A percentile compares a stretch with the other conserved stretches of the same genome.
phyloP scores from a whole-genome alignment of 1,284 basidiomycete species.

The Ustilago cynodontis region DNA sequence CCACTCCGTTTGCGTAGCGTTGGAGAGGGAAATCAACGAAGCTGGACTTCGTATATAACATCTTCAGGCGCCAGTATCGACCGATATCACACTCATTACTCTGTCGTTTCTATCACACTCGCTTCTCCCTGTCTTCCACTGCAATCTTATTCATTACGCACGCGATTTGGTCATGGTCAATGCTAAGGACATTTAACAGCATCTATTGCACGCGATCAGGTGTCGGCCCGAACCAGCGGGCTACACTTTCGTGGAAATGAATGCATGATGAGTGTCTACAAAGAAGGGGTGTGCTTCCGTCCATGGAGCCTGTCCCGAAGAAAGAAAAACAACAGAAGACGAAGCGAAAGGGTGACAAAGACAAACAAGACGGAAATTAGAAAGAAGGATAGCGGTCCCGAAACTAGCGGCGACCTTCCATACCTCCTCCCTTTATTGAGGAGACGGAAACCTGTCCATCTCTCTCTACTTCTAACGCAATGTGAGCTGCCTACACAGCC shows the following conservation, averaged over 20 bases:
- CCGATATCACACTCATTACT: background rate
- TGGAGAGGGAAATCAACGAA: background rate
- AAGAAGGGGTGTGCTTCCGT: background rate
- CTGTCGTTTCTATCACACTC: background rate
- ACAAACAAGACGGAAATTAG: background rate
- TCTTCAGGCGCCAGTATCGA: background rate
- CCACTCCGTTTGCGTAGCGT: conserved; percentile 26
- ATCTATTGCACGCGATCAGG: background rate
- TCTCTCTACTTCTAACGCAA: background rate
- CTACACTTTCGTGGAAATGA: background rate
- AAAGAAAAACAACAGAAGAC: background rate
- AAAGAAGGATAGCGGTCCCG: background rate
- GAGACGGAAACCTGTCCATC: background rate
- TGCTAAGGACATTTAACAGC: background rate
- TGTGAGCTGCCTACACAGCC: background rate
- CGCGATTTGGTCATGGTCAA: background rate
- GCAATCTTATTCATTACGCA: too few species aligned
- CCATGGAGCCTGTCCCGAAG: background rate
- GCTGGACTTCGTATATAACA: background rate
- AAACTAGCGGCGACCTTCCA: conserved; percentile 11
- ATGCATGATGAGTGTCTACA: background rate
- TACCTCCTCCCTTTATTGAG: too few species aligned
- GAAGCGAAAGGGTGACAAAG: conserved; percentile 6
- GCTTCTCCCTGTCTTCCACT: background rate
- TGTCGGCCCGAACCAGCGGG: background rate